phyloP scores from a whole-genome alignment of 139 green algal genomes.

The Pleodorina starrii region DNA sequence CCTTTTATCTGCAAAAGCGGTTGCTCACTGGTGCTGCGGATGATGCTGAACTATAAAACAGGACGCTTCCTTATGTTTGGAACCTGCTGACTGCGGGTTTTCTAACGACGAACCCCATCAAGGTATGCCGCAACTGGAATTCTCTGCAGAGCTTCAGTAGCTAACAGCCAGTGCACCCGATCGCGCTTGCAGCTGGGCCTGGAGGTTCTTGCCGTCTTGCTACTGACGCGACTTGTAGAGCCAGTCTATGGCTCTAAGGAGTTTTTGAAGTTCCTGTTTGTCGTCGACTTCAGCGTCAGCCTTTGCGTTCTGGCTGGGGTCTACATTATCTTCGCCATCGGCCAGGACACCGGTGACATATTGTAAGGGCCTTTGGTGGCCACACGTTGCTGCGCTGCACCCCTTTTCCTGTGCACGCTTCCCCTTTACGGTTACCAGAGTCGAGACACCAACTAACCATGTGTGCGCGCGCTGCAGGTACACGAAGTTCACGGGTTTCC shows the following conservation, averaged over 20 bases:
- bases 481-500: constrained; percentile 86
- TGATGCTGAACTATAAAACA: not conserved
- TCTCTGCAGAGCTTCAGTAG: not conserved
- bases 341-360: constrained; percentile 55
- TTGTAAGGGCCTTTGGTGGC: too few relatives aligned
- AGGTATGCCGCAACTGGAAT: constrained; percentile 54
- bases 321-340: constrained; percentile 73
- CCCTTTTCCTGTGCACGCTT: too few relatives aligned
- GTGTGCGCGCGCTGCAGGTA: constrained; percentile 78
- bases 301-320: constrained; percentile 75
- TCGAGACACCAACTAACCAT: too few relatives aligned
- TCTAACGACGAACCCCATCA: constrained; percentile 58
- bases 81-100: constrained; percentile 71
- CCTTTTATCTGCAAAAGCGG: not conserved
- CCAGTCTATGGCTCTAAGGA: constrained; percentile 87
- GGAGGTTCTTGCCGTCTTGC: constrained; percentile 72
- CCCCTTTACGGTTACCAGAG: too few relatives aligned
- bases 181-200: constrained; percentile 74
- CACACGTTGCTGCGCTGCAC: too few relatives aligned
- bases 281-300: constrained; percentile 67
- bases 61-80: constrained; percentile 73
- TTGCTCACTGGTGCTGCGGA: not conserved
- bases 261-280: constrained; percentile 85
- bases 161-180: not conserved
- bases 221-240: constrained; percentile 86